phyloP scores from a whole-genome alignment of 2,329 filamentous ascomycete genomes.

The Didymella arachidicola region DNA sequence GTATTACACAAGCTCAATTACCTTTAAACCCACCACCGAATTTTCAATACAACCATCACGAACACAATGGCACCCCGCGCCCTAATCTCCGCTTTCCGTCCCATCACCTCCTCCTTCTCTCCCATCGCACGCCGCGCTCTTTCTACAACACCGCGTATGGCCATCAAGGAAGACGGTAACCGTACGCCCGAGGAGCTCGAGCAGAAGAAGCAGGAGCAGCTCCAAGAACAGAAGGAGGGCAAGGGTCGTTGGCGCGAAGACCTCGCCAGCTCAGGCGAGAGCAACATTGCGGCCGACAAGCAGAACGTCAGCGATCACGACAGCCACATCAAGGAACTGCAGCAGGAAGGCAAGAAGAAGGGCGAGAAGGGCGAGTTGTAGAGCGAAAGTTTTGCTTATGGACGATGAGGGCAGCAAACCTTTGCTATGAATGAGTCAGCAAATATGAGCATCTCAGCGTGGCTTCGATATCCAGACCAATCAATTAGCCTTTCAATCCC shows the following conservation, averaged over 20 bases:
- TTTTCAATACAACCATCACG: neutral
- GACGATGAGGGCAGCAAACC: too few relatives aligned
- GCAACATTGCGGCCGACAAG: conserved; percentile 53
- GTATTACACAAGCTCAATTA: neutral
- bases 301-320: conserved; percentile 54
- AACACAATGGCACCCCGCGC: conserved; percentile 28
- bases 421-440: conserved; percentile 2
- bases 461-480: conserved; percentile 2
- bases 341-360: conserved; percentile 54
- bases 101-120: conserved; percentile 15
- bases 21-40: neutral
- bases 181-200: conserved; percentile 53
- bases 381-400: neutral
- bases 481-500: conserved; percentile 1
- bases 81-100: conserved; percentile 25
- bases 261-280: conserved; percentile 53
- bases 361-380: conserved; percentile 49
- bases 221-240: conserved; percentile 54
- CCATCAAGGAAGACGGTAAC: conserved; percentile 53
- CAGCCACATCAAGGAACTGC: conserved; percentile 54
- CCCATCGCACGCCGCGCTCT: conserved; percentile 37
- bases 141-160: conserved; percentile 39
- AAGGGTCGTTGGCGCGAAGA: conserved; percentile 55
- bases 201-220: conserved; percentile 54
- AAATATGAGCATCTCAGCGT: conserved; percentile 2